A percentile compares a stretch with the other conserved stretches of the same genome.
These are phyloP conservation scores for Neobulgaria alba DNA, from an alignment of 2,329 filamentous ascomycete species.

Conservation along the genomic window DNA sequence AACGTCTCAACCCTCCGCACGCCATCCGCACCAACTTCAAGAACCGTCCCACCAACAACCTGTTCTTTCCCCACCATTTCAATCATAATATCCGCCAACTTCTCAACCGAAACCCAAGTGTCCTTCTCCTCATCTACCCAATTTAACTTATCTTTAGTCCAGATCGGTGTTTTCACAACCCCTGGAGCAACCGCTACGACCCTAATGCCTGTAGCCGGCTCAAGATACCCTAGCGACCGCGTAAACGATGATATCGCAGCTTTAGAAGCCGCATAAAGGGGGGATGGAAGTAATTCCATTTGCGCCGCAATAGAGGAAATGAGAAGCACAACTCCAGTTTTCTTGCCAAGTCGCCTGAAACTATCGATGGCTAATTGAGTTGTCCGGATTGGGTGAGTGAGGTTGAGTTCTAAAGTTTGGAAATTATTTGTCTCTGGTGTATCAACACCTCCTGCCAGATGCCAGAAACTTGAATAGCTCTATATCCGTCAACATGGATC, in stretches of 20 bases:
- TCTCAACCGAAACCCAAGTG: conserved; percentile 32
- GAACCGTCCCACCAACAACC: conserved; percentile 32
- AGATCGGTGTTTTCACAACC: conserved; percentile 27
- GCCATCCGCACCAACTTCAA: conserved; percentile 33
- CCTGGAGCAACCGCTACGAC: conserved; percentile 38
- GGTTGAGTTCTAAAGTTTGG: conserved; percentile 38
- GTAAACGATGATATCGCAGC: conserved; percentile 38
- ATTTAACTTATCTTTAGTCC: conserved; percentile 11
- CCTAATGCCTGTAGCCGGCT: conserved; percentile 23
- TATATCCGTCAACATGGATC: background rate
- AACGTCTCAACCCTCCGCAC: conserved; percentile 29
- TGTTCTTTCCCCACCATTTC: conserved; percentile 28
- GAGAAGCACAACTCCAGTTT: conserved; percentile 28
- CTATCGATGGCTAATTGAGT: conserved; percentile 41
- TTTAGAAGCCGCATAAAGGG: conserved; percentile 39
- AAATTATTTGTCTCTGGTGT: conserved; percentile 30
- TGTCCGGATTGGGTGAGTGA: conserved; percentile 41
- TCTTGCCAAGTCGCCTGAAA: conserved; percentile 29
- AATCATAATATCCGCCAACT: conserved; percentile 37
- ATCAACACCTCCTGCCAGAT: conserved; percentile 32
- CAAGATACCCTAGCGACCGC: conserved; percentile 28
- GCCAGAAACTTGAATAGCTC: conserved; percentile 36
- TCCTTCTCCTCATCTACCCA: conserved; percentile 26
- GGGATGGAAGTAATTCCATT: conserved; percentile 28
- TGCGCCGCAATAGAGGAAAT: conserved; percentile 40